A percentile compares a stretch with the other conserved stretches of the same genome.
Conservation (phyloP, 1,284 basidiomycete genomes). For the Neonothopanus nambi region DNA sequence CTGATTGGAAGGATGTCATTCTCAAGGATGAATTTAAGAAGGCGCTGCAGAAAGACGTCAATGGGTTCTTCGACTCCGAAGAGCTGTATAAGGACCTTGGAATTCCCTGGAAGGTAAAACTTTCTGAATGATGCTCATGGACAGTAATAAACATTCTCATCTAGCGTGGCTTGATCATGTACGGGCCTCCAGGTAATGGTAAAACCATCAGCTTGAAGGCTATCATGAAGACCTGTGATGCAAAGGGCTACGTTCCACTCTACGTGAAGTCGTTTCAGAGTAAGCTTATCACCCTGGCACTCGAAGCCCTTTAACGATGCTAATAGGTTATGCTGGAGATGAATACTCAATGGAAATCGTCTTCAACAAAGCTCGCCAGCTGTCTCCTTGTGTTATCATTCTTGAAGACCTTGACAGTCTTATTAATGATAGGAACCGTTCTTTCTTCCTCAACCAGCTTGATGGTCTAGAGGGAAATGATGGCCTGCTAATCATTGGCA, state of each 20-base stretch:
- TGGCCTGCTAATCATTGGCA: constrained; percentile 75
- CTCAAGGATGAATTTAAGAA: constrained; percentile 73
- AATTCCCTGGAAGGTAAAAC: constrained; percentile 78
- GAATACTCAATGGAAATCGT: constrained; percentile 64
- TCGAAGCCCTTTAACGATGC: constrained; percentile 7
- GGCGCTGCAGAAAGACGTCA: constrained; percentile 67
- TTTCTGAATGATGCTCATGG: background rate
- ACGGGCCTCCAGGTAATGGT: constrained; percentile 79
- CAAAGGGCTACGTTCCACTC: constrained; percentile 61
- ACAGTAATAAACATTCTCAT: constrained; percentile 2
- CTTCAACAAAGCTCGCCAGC: constrained; percentile 66
- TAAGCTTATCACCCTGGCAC: constrained; percentile 25
- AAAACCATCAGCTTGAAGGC: constrained; percentile 83
- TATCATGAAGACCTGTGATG: constrained; percentile 67
- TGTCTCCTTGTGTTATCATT: constrained; percentile 73
- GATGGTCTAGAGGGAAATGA: constrained; percentile 77
- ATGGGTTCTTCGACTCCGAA: constrained; percentile 76
- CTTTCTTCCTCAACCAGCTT: constrained; percentile 84
- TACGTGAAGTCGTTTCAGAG: constrained; percentile 78
- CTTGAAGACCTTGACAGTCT: constrained; percentile 83
- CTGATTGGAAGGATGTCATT: constrained; percentile 75
- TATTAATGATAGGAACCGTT: constrained; percentile 74
- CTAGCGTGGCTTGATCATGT: constrained; percentile 72
- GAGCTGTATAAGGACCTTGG: constrained; percentile 67
- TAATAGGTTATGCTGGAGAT: constrained; percentile 60